A percentile compares a stretch with the other conserved stretches of the same genome.
Conservation (phyloP, 257 asterid species). For the Nicotiana attenuata region DNA sequence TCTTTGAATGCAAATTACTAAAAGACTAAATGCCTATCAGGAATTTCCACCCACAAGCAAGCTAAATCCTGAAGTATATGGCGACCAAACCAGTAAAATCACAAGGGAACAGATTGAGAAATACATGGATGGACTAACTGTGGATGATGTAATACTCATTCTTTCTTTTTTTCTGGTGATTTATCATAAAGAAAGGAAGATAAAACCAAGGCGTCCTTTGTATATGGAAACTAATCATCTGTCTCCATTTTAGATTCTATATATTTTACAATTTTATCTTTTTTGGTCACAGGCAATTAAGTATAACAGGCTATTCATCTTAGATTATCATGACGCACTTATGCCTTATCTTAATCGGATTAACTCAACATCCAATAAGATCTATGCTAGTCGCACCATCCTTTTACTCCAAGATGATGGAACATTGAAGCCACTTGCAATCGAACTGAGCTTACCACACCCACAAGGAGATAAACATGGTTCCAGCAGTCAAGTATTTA, state of each 20-base stretch:
- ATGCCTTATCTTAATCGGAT: slow-evolving; percentile 70
- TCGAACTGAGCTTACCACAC: slow-evolving; percentile 82
- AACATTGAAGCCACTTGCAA: slow-evolving; percentile 78
- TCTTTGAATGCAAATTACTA: background rate
- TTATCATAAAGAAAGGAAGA: background rate
- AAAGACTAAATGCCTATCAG: slow-evolving; percentile 29
- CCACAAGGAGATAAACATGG: slow-evolving; percentile 54
- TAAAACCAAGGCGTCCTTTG: background rate
- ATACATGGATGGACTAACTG: slow-evolving; percentile 60
- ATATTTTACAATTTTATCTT: background rate
- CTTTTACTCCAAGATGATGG: slow-evolving; percentile 72
- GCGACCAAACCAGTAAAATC: slow-evolving; percentile 60
- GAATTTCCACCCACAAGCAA: slow-evolving; percentile 81
- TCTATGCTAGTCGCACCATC: slow-evolving; percentile 75
- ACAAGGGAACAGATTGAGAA: slow-evolving; percentile 51
- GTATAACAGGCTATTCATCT: slow-evolving; percentile 50
- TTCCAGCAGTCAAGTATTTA: slow-evolving; percentile 50
- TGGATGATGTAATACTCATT: slow-evolving; percentile 46
- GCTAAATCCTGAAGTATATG: slow-evolving; percentile 46
- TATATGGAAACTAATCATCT: background rate
- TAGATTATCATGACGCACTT: slow-evolving; percentile 77
- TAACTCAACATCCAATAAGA: slow-evolving; percentile 59
- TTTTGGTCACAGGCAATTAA: slow-evolving; percentile 44
- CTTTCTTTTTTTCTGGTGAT: background rate
- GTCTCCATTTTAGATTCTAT: background rate